Conservation (phyloP, 345 rosid genomes). For the Gossypium longicalyx region DNA sequence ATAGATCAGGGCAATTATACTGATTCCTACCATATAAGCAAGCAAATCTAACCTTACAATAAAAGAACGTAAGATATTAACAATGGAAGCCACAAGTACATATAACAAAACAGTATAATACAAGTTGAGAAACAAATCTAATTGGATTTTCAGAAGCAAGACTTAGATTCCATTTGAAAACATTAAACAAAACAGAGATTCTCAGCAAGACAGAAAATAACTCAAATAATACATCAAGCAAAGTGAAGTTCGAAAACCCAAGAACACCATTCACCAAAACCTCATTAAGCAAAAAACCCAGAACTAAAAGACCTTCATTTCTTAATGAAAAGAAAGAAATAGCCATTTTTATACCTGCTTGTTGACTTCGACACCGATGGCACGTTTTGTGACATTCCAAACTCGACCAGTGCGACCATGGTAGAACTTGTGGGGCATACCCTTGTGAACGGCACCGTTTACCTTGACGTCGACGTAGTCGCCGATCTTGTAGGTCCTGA, state of each 20-base stretch:
- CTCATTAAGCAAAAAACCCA: background rate
- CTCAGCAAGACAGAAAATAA: background rate
- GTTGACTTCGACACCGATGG: constrained; percentile 73
- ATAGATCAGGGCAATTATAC: background rate
- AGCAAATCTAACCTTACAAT: background rate
- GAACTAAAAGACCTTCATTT: background rate
- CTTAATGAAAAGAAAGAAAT: background rate
- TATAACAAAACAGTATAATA: background rate
- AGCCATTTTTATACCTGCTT: constrained; percentile 42
- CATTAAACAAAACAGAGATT: background rate
- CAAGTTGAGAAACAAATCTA: background rate
- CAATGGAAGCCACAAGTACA: background rate
- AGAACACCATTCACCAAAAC: background rate
- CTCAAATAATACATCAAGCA: background rate
- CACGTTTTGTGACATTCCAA: constrained; percentile 82
- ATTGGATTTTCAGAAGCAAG: background rate
- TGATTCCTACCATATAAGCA: background rate
- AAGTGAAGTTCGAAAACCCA: background rate
- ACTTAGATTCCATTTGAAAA: background rate
- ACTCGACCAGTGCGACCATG: constrained; percentile 78
- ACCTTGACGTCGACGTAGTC: constrained; percentile 68
- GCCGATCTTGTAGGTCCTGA: constrained; percentile 60
- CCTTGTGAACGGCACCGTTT: constrained; percentile 76
- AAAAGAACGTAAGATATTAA: background rate
- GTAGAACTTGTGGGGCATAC: constrained; percentile 83